Base-by-base conservation (phyloP, 768 basidiomycete genomes). In the Pleurotus salmoneostramineus region DNA sequence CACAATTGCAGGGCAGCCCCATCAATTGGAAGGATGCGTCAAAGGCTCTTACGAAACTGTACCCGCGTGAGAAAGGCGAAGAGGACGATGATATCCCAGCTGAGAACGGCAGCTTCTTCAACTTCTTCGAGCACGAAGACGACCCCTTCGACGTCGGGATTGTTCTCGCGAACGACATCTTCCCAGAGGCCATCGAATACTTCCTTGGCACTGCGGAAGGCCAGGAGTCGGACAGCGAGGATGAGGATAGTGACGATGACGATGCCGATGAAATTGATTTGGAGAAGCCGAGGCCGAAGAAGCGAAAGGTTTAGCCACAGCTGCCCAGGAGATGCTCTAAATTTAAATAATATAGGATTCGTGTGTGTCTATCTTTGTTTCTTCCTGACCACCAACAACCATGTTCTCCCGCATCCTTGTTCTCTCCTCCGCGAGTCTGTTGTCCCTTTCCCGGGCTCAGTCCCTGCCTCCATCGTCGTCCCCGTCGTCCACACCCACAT, bases 191-290 rank as follows among this genome's bases (percentile, higher is more conserved):
- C 4, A 88, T 91, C 61, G 87, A 93, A 54, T 90, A 85, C 65
- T 94, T 93, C 82, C 74, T 87, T 50, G 91, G 91, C 32, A 80
- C 83, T 58, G 75, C 76, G 15, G 80, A 80, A 5, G 81, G 77
- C 5, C 84, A 84, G 15, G 84, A 86, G 17, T 60, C 79, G 43
- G 87, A 89, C 67, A 82, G 80, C 42, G 86, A 88, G 35, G 86
- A 86, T 11, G 84, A 86, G 45, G 81, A 88, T 10, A 85, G 87
- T 5, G 88, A 90, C 3, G 87, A 88, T 34, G 89, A 91, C 27
- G 87, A 91, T 21, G 90, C 83, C 46, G 90, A 87, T 45, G 92
- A 93, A 70, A 94, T 94, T 72, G 92, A 94, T 72, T 74, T 94
- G 58, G 92, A 94, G 71, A 88, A 90, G 72, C 92, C 91, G 44